These are phyloP conservation scores for Auricularia cornea DNA, from an alignment of 768 basidiomycete genomes.

Conservation along the genomic window DNA sequence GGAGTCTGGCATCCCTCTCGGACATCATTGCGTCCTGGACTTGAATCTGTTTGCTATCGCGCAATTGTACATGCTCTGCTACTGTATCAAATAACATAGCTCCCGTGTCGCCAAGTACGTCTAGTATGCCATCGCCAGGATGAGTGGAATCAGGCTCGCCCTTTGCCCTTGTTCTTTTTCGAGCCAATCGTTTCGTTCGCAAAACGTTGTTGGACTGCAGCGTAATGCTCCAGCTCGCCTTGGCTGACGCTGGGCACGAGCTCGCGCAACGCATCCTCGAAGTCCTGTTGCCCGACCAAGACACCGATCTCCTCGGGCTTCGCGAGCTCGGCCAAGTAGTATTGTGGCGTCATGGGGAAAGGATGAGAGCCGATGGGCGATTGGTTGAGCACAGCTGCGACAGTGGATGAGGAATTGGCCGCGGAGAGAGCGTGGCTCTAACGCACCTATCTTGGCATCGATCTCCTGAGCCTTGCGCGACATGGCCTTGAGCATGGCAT, in stretches of 20 bases:
- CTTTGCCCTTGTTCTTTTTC: constrained; percentile 10
- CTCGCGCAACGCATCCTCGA: constrained; percentile 58
- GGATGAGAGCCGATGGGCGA: constrained; percentile 39
- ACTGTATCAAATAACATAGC: not conserved
- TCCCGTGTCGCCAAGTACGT: not conserved
- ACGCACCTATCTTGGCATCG: constrained; percentile 64
- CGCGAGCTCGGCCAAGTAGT: constrained; percentile 82
- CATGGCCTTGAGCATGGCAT: constrained; percentile 95
- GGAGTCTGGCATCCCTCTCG: not conserved
- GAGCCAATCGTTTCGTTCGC: constrained; percentile 29
- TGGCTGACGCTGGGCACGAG: constrained; percentile 78
- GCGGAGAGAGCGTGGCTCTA: not conserved
- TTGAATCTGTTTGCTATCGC: not conserved
- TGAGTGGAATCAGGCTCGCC: not conserved
- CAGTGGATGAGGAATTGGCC: not conserved
- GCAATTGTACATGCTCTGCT: not conserved
- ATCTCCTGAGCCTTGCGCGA: constrained; percentile 74
- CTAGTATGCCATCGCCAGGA: not conserved
- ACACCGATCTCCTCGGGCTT: constrained; percentile 59
- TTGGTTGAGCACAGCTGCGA: constrained; percentile 37
- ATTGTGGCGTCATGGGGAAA: constrained; percentile 74
- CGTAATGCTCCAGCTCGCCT: constrained; percentile 81
- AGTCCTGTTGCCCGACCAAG: constrained; percentile 68
- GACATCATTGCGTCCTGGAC: not conserved
- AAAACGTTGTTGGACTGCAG: constrained; percentile 60